Base-by-base conservation (phyloP, 1,284 basidiomycete species). In the Porodaedalea pini region DNA sequence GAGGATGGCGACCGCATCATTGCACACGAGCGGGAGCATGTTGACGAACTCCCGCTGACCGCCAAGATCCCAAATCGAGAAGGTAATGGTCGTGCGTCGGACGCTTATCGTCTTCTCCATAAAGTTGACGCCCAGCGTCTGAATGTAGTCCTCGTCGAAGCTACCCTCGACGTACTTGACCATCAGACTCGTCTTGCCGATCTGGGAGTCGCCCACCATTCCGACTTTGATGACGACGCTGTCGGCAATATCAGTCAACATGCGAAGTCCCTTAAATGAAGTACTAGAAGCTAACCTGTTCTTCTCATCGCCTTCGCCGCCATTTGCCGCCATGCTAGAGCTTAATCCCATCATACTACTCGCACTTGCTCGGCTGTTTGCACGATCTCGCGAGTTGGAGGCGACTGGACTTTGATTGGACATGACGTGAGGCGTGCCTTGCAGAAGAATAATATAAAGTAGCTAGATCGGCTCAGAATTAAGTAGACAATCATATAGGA, bases 91-190 rank as follows among this genome's bases (percentile, higher is more conserved):
- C 54, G 95, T 98, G 71, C 96, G 89, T 64, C 95, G 86, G 65
- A 98, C 96, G 57, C 90, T 91, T 67, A 98, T 98, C 36, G 94
- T 94, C 79, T 97, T 98, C 78, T 98, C 95, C 95, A 98, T 98
- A 73, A 98, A 98, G 75, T 98, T 98, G 76, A 98, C 95, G 76
- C 94, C 94, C 73, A 98, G 85, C 75, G 95, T 98, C 81, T 98
- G 96, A 71, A 98, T 98, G 75, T 98, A 98, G 75, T 98, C 95
- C 78, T 98, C 95, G 75, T 95, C 93, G 71, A 95, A 95, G 73
- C 90, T 92, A 58, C 94, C 94, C 77, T 98, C 94, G 61, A 96
- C 94, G 69, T 98, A 98, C 78, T 96, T 95, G 69, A 97, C 94
- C 94, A 98, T 98, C 69, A 98, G 80, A 73, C 90, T 93, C 60